A percentile compares a stretch with the other conserved stretches of the same genome.
Conservation (phyloP, 2,329 filamentous ascomycete species). For the Monosporascus sp. region DNA sequence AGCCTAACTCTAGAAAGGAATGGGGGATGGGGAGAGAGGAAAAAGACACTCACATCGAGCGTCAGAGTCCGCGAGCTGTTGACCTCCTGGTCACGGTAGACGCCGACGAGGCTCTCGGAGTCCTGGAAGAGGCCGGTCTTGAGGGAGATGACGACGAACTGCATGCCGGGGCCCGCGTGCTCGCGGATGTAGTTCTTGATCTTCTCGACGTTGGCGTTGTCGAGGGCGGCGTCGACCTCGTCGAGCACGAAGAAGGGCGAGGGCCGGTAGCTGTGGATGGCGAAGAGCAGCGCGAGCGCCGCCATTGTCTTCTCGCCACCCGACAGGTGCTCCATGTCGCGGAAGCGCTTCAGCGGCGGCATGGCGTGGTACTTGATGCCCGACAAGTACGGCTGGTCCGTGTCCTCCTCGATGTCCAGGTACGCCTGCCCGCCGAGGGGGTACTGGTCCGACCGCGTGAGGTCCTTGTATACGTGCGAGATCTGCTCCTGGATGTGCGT, state of each 20-base stretch:
- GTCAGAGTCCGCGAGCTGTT: conserved; percentile 91
- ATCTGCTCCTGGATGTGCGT: conserved; percentile 94
- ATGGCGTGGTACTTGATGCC: conserved; percentile 99
- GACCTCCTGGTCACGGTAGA: conserved; percentile 89
- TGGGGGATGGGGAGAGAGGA: conserved; percentile 1
- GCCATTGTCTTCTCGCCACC: conserved; percentile 99
- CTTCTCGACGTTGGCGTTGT: conserved; percentile 93
- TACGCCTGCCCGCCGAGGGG: conserved; percentile 86
- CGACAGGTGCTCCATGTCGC: conserved; percentile 97
- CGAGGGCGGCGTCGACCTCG: conserved; percentile 95
- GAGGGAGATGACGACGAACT: conserved; percentile 96
- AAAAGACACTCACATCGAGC: conserved; percentile 71
- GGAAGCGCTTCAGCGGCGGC: conserved; percentile 95
- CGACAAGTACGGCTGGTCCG: conserved; percentile 90
- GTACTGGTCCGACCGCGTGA: conserved; percentile 86
- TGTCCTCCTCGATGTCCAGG: conserved; percentile 87
- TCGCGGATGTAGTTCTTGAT: conserved; percentile 95
- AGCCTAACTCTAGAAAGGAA: background rate
- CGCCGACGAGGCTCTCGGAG: conserved; percentile 90
- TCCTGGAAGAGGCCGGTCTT: conserved; percentile 96
- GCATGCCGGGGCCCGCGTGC: conserved; percentile 93
- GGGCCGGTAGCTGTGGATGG: conserved; percentile 93
- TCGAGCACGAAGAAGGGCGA: conserved; percentile 97
- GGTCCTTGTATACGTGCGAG: conserved; percentile 85
- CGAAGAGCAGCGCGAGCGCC: conserved; percentile 90